These are phyloP conservation scores for Metarhizium robertsii DNA, from an alignment of 2,329 filamentous ascomycete genomes.

Conservation along the genomic window DNA sequence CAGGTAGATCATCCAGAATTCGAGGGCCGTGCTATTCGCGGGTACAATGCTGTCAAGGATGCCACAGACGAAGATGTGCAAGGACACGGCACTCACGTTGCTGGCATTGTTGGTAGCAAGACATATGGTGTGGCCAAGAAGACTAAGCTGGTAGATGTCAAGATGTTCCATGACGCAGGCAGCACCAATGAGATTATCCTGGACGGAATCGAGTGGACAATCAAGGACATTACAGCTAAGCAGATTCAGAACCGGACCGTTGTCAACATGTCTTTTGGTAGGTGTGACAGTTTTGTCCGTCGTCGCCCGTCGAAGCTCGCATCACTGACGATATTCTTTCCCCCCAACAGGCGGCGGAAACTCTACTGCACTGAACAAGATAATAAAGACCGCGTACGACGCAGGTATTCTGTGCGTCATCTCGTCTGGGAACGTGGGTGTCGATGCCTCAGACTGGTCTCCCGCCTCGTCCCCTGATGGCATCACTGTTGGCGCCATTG, in stretches of 20 bases:
- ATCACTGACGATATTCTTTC: neutral
- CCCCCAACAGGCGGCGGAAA: neutral
- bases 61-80: slow-evolving; percentile 22
- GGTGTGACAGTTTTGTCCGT: neutral
- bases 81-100: slow-evolving; percentile 39
- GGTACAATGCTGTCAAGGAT: slow-evolving; percentile 24
- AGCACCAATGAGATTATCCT: slow-evolving; percentile 13
- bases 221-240: slow-evolving; percentile 29
- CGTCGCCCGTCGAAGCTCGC: neutral
- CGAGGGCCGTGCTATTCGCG: slow-evolving; percentile 29
- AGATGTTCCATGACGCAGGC: slow-evolving; percentile 27
- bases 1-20: slow-evolving; percentile 35
- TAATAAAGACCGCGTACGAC: slow-evolving; percentile 35
- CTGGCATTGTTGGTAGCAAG: slow-evolving; percentile 34
- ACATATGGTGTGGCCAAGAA: slow-evolving; percentile 38
- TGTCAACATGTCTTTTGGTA: slow-evolving; percentile 44
- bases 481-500: slow-evolving; percentile 43
- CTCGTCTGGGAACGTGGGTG: slow-evolving; percentile 41
- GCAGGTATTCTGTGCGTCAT: slow-evolving; percentile 42
- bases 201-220: slow-evolving; percentile 28
- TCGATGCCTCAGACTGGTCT: slow-evolving; percentile 29
- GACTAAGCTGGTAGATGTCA: slow-evolving; percentile 32
- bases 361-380: slow-evolving; percentile 34
- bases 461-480: slow-evolving; percentile 38
- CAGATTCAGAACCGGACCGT: slow-evolving; percentile 33